phyloP scores from a whole-genome alignment of 1,284 basidiomycete genomes.

The Ceratorhiza oryzae-sativae region DNA sequence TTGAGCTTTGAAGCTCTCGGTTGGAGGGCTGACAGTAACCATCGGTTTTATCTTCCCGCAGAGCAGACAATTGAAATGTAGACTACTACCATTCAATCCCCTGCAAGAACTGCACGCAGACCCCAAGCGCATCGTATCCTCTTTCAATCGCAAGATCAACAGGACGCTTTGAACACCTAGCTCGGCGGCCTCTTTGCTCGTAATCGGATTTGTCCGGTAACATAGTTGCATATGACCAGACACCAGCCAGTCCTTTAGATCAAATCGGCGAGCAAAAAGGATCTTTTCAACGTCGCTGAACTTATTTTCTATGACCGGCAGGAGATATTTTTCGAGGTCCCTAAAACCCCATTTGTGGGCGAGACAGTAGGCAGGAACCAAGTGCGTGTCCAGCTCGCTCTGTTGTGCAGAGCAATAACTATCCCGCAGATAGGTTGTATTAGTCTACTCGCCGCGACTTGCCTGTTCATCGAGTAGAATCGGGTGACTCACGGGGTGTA shows the following conservation, averaged over 20 bases:
- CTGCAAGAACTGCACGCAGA: too few species aligned
- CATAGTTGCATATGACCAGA: constrained; percentile 34
- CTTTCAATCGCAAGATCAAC: constrained; percentile 13
- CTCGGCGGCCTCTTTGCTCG: constrained; percentile 2
- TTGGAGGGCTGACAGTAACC: too few species aligned
- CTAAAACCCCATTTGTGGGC: neutral
- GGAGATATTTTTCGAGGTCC: neutral
- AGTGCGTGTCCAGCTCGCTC: neutral
- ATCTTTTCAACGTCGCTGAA: constrained; percentile 40
- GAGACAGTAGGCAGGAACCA: neutral
- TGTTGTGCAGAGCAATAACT: too few species aligned
- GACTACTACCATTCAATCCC: neutral
- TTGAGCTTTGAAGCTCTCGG: neutral
- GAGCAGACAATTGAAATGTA: too few species aligned
- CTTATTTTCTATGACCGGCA: neutral
- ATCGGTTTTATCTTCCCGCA: too few species aligned
- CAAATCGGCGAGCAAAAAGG: constrained; percentile 12
- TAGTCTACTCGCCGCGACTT: too few species aligned
- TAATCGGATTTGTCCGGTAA: constrained; percentile 12
- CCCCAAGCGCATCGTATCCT: neutral
- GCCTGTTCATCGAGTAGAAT: too few species aligned
- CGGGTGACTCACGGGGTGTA: neutral
- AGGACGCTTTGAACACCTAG: neutral
- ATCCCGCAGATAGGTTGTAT: too few species aligned
- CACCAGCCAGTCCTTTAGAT: constrained; percentile 27